Base-by-base conservation (phyloP, 78 protist genomes). In the Protostelium mycophagum region DNA sequence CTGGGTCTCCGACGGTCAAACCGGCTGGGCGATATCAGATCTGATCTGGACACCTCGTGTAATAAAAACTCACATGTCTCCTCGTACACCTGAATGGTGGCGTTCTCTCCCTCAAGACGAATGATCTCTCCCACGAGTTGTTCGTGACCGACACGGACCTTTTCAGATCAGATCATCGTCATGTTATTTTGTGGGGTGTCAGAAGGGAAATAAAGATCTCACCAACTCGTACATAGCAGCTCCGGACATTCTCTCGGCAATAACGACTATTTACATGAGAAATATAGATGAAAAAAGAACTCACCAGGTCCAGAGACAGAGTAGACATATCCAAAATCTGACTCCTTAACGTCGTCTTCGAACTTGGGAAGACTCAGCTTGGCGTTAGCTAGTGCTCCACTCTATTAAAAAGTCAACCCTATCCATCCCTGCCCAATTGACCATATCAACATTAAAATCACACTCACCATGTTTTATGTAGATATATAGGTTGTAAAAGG, bases 171-270 rank as follows among this genome's bases (percentile, higher is more conserved):
- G n/a, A n/a, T n/a, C n/a, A n/a, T n/a, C n/a, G n/a, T 23, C 1
- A 0, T 1, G 35, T 1, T 28, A 1, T 16, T 28, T 5, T 16
- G 9, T 5, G 1, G 83, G 36, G 73, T 1, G 5, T 28, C 83
- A 92, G 36, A n/a, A 87, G 36, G 9, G 63, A 16, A n/a, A n/a
- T n/a, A n/a, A n/a, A n/a, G n/a, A 25, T 35, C 90, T 1, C 34
- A 98, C 99, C 83, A 99, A 91, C 97, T 99, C 99, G 98, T 99
- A 98, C 99, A 99, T 99, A 88, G 98, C 97, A 0, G 99, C 91
- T 35, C 99, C 99, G 36, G 89, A 34, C 99, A 99, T 98, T 38
- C 94, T n/a, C 39, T 98, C 98, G 36, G 99, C 99, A 85, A 97
- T 86, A 38, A 99, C 99, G 92, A 99, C 99, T 85, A 90, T 51